Evolutionary conservation across 2,329 filamentous ascomycete species (phyloP).

Genomic region (Pseudocercospora cruenta): DNA sequence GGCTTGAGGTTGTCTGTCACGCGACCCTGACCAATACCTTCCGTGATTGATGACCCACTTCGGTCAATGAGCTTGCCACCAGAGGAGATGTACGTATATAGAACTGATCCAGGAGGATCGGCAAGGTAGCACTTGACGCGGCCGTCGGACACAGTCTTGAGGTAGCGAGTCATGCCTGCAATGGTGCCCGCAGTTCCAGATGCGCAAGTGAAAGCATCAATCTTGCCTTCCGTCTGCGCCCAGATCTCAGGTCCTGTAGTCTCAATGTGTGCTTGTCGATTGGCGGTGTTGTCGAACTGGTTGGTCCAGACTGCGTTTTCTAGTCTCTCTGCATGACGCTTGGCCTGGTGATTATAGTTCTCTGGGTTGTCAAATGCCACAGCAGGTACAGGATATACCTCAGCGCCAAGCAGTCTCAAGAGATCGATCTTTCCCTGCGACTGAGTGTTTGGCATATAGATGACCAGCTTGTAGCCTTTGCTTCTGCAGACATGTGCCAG

Average conservation of each 20-base stretch:
- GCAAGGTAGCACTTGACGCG: constrained; percentile 85
- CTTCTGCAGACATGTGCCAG: constrained; percentile 94
- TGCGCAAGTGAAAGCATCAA: constrained; percentile 94
- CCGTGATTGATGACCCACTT: constrained; percentile 85
- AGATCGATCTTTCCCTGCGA: constrained; percentile 97
- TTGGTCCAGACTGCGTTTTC: constrained; percentile 97
- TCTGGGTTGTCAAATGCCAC: constrained; percentile 92
- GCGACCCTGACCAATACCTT: constrained; percentile 95
- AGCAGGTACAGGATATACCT: constrained; percentile 93
- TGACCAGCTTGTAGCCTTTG: constrained; percentile 90
- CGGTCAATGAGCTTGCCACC: constrained; percentile 85
- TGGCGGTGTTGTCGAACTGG: constrained; percentile 97
- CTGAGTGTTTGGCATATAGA: constrained; percentile 99
- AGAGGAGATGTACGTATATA: constrained; percentile 87
- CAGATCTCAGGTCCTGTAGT: constrained; percentile 98
- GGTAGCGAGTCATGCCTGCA: constrained; percentile 82
- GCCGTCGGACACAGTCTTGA: constrained; percentile 81
- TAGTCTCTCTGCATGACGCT: constrained; percentile 80
- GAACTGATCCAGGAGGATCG: constrained; percentile 88
- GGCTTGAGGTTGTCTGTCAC: constrained; percentile 92
- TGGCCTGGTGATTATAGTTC: constrained; percentile 98
- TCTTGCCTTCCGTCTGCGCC: constrained; percentile 80
- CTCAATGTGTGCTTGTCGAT: constrained; percentile 91
- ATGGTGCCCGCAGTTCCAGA: constrained; percentile 92
- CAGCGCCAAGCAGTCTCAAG: constrained; percentile 84